Evolutionary conservation across 1,139 yeast species (phyloP).

Genomic region (Sugiyamaella paludigena): DNA sequence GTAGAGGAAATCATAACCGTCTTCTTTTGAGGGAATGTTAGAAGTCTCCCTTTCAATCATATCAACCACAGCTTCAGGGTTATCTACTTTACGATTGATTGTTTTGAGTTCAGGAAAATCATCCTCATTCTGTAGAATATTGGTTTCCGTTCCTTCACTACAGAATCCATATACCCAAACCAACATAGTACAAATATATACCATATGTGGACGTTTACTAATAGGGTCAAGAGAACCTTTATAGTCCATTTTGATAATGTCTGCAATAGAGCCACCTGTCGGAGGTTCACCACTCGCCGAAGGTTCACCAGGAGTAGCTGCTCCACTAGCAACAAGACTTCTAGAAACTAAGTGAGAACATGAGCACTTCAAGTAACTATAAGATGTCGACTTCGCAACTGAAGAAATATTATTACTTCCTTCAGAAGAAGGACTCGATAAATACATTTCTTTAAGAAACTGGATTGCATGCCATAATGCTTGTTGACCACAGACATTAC

Average conservation of each 20-base stretch:
- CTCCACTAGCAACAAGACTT: slow-evolving; percentile 21
- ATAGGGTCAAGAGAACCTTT: slow-evolving; percentile 53
- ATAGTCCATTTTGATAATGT: slow-evolving; percentile 37
- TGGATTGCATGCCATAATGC: slow-evolving; percentile 32
- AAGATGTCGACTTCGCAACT: slow-evolving; percentile 5
- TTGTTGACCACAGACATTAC: slow-evolving; percentile 23
- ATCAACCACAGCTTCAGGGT: slow-evolving; percentile 18
- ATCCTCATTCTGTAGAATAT: slow-evolving; percentile 22
- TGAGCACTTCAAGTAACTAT: slow-evolving; percentile 19
- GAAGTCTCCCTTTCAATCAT: slow-evolving; percentile 13
- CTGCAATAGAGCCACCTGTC: slow-evolving; percentile 2
- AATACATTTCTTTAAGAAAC: slow-evolving; percentile 31
- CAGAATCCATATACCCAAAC: slow-evolving; percentile 59
- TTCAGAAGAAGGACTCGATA: slow-evolving; percentile 17
- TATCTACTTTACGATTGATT: slow-evolving; percentile 9
- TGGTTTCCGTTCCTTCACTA: slow-evolving; percentile 55
- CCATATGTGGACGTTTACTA: slow-evolving; percentile 54
- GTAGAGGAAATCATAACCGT: slow-evolving; percentile 29
- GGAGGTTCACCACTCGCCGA: no score
- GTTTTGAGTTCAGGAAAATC: slow-evolving; percentile 10
- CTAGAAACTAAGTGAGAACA: slow-evolving; percentile 21
- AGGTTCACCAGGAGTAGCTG: slow-evolving; percentile 18
- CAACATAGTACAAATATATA: slow-evolving; percentile 52
- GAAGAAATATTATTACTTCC: slow-evolving; percentile 9
- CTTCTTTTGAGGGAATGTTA: slow-evolving; percentile 22